Conservation (phyloP, 1,139 yeast species). For the Pichia sp. region DNA sequence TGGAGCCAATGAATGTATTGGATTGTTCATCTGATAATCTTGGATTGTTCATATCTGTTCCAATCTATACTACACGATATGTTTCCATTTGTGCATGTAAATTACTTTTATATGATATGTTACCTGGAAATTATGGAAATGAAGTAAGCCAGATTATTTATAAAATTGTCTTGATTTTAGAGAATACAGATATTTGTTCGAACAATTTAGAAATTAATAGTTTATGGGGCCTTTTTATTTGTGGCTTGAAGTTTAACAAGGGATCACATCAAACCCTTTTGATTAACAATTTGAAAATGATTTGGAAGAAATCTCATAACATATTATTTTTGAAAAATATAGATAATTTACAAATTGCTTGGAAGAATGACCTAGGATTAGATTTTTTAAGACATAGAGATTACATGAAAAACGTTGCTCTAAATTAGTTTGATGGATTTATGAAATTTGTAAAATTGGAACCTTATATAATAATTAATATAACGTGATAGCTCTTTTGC, state of each 20-base stretch:
- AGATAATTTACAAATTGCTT: neutral
- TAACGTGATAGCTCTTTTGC: too few species aligned
- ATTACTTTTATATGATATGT: neutral
- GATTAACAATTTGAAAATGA: neutral
- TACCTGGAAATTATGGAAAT: neutral
- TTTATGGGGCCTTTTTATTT: constrained; percentile 2
- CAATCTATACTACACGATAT: neutral
- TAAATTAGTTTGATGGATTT: neutral
- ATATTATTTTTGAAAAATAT: neutral
- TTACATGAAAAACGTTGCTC: too few species aligned
- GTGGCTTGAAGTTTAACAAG: neutral
- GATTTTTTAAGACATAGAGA: neutral
- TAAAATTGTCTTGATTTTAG: neutral
- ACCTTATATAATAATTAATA: too few species aligned
- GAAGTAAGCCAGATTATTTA: neutral
- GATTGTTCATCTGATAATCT: neutral
- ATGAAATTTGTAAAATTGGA: neutral
- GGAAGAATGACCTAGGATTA: neutral
- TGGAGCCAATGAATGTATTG: neutral
- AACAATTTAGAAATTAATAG: neutral
- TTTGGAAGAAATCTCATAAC: constrained; percentile 1
- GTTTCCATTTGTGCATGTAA: neutral
- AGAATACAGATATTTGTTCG: neutral
- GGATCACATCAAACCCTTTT: neutral
- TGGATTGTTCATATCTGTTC: neutral